Percentiles rank a stretch among this genome's conserved stretches.
Evolutionary conservation across 441 rosid genomes (phyloP).

Genomic region (Oxalis stricta): DNA sequence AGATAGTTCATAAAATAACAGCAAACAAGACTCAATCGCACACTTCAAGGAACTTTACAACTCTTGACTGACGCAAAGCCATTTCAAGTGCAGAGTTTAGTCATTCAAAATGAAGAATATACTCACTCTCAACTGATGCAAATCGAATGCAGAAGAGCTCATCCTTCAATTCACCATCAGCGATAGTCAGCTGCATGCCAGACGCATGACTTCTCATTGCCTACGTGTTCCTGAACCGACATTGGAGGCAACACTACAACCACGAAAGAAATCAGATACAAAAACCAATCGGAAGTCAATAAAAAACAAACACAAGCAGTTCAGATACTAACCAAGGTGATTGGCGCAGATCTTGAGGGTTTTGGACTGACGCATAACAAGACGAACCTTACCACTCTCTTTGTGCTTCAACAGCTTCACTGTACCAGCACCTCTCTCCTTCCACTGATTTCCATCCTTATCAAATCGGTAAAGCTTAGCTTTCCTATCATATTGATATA

Average conservation of each 20-base stretch:
- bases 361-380: conserved; percentile 79
- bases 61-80: no score
- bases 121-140: conserved; percentile 67
- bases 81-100: no score
- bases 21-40: no score
- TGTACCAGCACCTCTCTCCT: conserved; percentile 80
- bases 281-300: not conserved
- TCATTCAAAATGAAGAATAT: not conserved
- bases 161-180: conserved; percentile 79
- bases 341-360: conserved; percentile 92
- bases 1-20: no score
- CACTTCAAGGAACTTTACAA: no score
- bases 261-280: not conserved
- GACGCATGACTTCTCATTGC: conserved; percentile 78
- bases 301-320: not conserved
- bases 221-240: conserved; percentile 73
- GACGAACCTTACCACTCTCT: conserved; percentile 49
- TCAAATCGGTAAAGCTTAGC: conserved; percentile 70
- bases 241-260: conserved; percentile 51
- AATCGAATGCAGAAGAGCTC: conserved; percentile 74
- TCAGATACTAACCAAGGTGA: conserved; percentile 65
- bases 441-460: conserved; percentile 78
- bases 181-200: conserved; percentile 80
- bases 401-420: conserved; percentile 75
- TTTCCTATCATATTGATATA: conserved; percentile 32